Evolutionary conservation across 805 yeast species (phyloP).

Genomic region (Priceomyces carsonii): DNA sequence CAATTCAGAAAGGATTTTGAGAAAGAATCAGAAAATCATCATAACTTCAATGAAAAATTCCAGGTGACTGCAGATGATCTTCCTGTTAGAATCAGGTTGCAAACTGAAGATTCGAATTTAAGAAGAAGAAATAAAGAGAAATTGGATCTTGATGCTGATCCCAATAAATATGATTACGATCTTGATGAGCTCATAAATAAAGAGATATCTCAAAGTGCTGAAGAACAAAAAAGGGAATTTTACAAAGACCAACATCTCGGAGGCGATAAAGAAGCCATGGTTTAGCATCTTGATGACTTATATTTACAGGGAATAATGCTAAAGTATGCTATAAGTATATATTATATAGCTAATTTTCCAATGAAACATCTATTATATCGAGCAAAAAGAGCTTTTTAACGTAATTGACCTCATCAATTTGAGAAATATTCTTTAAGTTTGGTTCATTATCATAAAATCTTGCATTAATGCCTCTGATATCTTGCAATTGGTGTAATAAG

Average conservation of each 20-base stretch:
- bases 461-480: slow-evolving; percentile 7
- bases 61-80: slow-evolving; percentile 36
- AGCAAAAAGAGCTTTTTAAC: slow-evolving; percentile 22
- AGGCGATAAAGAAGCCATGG: slow-evolving; percentile 25
- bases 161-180: slow-evolving; percentile 45
- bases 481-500: slow-evolving; percentile 4
- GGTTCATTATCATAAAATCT: slow-evolving; percentile 8
- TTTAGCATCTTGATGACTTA: slow-evolving; percentile 9
- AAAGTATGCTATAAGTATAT: too few relatives aligned
- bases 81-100: slow-evolving; percentile 35
- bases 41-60: slow-evolving; percentile 29
- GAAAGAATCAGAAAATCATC: slow-evolving; percentile 14
- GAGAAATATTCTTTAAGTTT: slow-evolving; percentile 11
- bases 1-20: slow-evolving; percentile 14
- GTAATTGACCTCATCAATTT: slow-evolving; percentile 20
- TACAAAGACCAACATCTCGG: slow-evolving; percentile 22
- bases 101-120: slow-evolving; percentile 18
- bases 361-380: slow-evolving; percentile 16
- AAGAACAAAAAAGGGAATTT: slow-evolving; percentile 17
- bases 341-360: neutral
- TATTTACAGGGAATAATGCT: too few relatives aligned
- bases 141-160: slow-evolving; percentile 36
- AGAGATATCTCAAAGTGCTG: slow-evolving; percentile 25
- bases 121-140: slow-evolving; percentile 33
- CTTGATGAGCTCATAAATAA: slow-evolving; percentile 44